A percentile compares a stretch with the other conserved stretches of the same genome.
phyloP scores from a whole-genome alignment of 306 rosid species.

The Citrullus amarus region DNA sequence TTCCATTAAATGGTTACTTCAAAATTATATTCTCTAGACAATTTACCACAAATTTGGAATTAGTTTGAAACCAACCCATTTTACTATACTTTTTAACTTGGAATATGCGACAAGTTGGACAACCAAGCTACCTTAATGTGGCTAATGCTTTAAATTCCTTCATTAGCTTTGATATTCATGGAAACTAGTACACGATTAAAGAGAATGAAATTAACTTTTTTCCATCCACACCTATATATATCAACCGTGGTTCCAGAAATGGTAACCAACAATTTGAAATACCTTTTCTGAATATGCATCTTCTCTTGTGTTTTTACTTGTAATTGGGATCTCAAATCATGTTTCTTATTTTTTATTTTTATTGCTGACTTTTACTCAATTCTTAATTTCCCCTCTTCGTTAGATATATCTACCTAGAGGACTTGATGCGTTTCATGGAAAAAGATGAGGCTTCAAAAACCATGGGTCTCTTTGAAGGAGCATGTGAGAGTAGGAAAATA shows the following conservation, averaged over 20 bases:
- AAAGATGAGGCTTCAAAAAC: slow-evolving; percentile 67
- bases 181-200: neutral
- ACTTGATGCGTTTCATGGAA: slow-evolving; percentile 64
- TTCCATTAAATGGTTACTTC: neutral
- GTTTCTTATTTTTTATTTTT: neutral
- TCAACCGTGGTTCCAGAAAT: neutral
- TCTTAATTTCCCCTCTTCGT: neutral
- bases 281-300: neutral
- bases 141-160: neutral
- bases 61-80: neutral
- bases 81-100: neutral
- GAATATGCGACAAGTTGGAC: neutral
- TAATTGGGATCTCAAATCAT: neutral
- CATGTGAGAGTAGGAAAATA: slow-evolving; percentile 44
- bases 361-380: neutral
- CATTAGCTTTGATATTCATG: neutral
- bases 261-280: neutral
- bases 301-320: neutral
- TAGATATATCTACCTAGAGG: slow-evolving; percentile 48
- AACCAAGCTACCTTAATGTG: neutral
- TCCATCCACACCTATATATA: neutral
- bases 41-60: neutral
- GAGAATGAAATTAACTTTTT: neutral
- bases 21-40: neutral
- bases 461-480: slow-evolving; percentile 74